phyloP scores from a whole-genome alignment of 495 filamentous ascomycete genomes.

The Penicillium simplicissimum region DNA sequence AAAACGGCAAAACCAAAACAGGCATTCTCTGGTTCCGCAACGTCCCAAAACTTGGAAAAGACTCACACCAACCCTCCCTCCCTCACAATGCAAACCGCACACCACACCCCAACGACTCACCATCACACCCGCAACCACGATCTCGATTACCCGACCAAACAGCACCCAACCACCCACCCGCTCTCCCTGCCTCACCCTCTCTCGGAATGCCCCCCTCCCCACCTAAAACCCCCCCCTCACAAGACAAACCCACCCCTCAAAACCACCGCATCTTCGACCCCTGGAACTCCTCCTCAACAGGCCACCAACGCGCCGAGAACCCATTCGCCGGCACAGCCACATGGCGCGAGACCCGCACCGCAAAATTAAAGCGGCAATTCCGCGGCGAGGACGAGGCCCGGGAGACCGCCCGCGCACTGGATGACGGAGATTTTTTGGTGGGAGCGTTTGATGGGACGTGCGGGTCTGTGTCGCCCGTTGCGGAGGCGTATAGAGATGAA shows the following conservation, averaged over 20 bases:
- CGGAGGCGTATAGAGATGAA: not conserved
- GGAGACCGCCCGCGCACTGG: not conserved
- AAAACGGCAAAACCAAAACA: slow-evolving; percentile 19
- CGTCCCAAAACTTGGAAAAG: not conserved
- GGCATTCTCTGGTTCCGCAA: slow-evolving; percentile 5
- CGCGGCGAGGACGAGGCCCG: slow-evolving; percentile 23
- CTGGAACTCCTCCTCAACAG: slow-evolving; percentile 79
- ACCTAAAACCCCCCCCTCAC: not conserved
- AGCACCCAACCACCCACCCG: not conserved
- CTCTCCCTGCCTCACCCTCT: not conserved
- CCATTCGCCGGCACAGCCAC: slow-evolving; percentile 54
- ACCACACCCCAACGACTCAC: not conserved
- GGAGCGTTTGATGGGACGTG: slow-evolving; percentile 25
- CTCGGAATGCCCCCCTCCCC: not conserved
- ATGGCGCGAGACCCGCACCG: slow-evolving; percentile 68
- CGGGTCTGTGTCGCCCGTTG: slow-evolving; percentile 7
- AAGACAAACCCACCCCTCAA: slow-evolving; percentile 4
- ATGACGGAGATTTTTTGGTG: not conserved
- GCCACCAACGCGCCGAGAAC: slow-evolving; percentile 76
- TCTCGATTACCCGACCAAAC: not conserved
- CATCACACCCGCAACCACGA: not conserved
- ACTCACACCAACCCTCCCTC: not conserved
- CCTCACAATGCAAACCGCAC: not conserved
- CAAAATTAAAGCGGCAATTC: slow-evolving; percentile 71
- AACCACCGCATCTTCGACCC: slow-evolving; percentile 66